Evolutionary conservation across 1,284 basidiomycete species (phyloP), one percentile per base, ranked within the genome.

Genomic region (Trichosporon sp.): DNA sequence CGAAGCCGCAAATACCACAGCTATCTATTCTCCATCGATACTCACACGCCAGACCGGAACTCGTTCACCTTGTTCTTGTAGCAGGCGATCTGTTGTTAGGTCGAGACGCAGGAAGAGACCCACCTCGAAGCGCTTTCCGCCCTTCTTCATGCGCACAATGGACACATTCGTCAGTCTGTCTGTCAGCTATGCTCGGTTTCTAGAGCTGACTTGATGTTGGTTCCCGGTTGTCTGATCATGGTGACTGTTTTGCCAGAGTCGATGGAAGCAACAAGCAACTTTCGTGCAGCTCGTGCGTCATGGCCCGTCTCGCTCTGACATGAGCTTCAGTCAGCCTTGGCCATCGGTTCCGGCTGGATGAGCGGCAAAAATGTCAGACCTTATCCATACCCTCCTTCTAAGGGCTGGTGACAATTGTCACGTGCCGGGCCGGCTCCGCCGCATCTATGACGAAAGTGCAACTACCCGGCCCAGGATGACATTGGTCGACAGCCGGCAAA

Each of bases 1-100:
- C 2, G 5, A 3, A 6, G 37, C 66, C 31, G 68, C 69, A 16
- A n/a, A 16, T 3, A 46, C 3, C 3, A 46, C 4, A 46, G 16
- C 43, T n/a, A n/a, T n/a, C 11, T 16, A 10, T 21, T 19, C 19
- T 37, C 54, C 40, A 67, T 54, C 66, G 26, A 26, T 35, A 86
- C 90, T 81, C 82, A 92, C 91, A 96, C 92, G 73, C 94, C 94
- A 68, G 89, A 93, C 70, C 96, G 87, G 90, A 92, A 99, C 84
- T 98, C 96, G 76, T 95, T 92, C 21, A 98, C 96, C 86, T 98
- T 98, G 86, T 99, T 99, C 87, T 98, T 98, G 87, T 98, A 98
- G 84, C 96, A 98, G 65, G 96, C 96, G 77, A 99, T 92, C 93
- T 95, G 72, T 31, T 1, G 46, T 70, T 8, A 70, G 69, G 12